A percentile compares a stretch with the other conserved stretches of the same genome.
Conservation (phyloP, 192 early-diverging fungal species). For the Gaertneriomyces semiglobifer region DNA sequence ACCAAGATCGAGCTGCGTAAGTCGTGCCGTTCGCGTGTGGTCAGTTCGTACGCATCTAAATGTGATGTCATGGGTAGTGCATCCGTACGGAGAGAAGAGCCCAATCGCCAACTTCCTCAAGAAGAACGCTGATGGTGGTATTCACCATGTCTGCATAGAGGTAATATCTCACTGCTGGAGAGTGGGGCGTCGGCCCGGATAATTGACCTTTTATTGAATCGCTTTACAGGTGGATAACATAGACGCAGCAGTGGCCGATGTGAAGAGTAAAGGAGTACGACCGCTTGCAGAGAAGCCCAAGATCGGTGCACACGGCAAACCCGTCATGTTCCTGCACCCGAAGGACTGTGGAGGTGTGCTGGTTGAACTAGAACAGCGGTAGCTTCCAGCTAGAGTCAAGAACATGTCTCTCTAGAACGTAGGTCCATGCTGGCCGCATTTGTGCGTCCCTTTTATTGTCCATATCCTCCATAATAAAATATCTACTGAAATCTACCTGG, state of each 20-base stretch:
- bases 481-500: background rate
- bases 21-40: background rate
- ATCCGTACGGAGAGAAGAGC: conserved; percentile 69
- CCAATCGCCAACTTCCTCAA: conserved; percentile 75
- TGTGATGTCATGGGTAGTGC: conserved; percentile 35
- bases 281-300: conserved; percentile 69
- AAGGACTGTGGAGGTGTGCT: conserved; percentile 80
- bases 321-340: conserved; percentile 78
- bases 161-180: conserved; percentile 17
- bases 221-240: conserved; percentile 59
- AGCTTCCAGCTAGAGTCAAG: too few species aligned
- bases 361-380: conserved; percentile 30
- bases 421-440: too few species aligned
- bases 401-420: too few species aligned
- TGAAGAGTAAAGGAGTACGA: conserved; percentile 62
- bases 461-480: conserved; percentile 7
- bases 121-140: conserved; percentile 76
- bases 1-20: conserved; percentile 77
- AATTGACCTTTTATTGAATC: background rate
- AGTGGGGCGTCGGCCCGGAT: background rate
- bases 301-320: conserved; percentile 78
- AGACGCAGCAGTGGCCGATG: conserved; percentile 57
- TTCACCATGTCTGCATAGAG: conserved; percentile 82
- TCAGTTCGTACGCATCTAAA: background rate
- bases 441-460: background rate